Evolutionary conservation across 495 filamentous ascomycete genomes (phyloP).

Genomic region (Baudoinia panamericana): DNA sequence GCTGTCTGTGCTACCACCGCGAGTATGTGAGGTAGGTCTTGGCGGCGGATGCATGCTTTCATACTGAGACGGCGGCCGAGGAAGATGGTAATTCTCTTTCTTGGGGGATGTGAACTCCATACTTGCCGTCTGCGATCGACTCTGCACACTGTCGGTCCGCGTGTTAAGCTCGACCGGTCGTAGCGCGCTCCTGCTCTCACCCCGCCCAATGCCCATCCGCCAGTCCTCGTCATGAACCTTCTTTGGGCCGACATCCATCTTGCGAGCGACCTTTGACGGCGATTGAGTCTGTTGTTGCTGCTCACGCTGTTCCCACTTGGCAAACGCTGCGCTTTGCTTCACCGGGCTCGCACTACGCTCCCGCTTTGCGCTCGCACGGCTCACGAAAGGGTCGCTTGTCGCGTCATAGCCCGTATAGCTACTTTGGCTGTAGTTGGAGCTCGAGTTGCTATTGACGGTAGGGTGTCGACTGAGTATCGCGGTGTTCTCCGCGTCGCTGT

Average conservation of each 20-base stretch:
- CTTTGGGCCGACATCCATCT: slow-evolving; percentile 18
- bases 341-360: slow-evolving; percentile 19
- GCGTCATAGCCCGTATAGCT: slow-evolving; percentile 20
- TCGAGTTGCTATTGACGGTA: slow-evolving; percentile 16
- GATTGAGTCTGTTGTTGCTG: slow-evolving; percentile 10
- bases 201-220: slow-evolving; percentile 15
- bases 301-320: slow-evolving; percentile 22
- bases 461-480: slow-evolving; percentile 13
- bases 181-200: slow-evolving; percentile 16
- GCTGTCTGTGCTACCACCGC: slow-evolving; percentile 12
- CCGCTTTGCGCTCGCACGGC: slow-evolving; percentile 11
- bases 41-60: slow-evolving; percentile 8
- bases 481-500: slow-evolving; percentile 19
- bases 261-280: slow-evolving; percentile 2
- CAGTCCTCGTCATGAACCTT: slow-evolving; percentile 20
- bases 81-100: slow-evolving; percentile 6
- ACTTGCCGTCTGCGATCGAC: background rate
- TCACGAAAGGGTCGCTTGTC: slow-evolving; percentile 20
- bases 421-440: slow-evolving; percentile 11
- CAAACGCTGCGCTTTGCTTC: slow-evolving; percentile 19
- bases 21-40: slow-evolving; percentile 8
- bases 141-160: slow-evolving; percentile 7
- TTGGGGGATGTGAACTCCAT: background rate
- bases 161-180: slow-evolving; percentile 18
- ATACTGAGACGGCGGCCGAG: background rate